Base-by-base conservation (phyloP, 257 asterid genomes). In the Apocynum venetum region DNA sequence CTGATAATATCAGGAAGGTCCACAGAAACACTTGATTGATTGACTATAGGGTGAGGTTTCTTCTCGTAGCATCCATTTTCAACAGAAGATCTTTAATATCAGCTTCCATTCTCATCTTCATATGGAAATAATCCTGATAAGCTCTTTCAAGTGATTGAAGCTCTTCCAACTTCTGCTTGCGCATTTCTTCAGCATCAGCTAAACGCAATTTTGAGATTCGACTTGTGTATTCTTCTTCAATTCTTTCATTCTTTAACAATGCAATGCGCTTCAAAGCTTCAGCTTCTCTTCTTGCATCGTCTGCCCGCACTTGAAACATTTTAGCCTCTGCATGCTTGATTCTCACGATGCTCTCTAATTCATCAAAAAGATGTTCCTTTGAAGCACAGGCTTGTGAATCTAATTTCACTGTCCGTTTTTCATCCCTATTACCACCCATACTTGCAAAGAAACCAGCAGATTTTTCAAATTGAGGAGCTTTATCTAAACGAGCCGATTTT, bases 301-400 rank as follows among this genome's bases (percentile, higher is more conserved):
- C 98, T 5, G 98, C 97, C 14, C 98, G 97, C 6, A 88, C 64
- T 84, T 90, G 96, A 74, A 95, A 95, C 98, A 94, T 94, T 85
- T 88, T 87, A 3, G 98, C 94, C 84, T 94, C 98, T 2, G 97
- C 98, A 67, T 82, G 93, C 79, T 95, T 95, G 76, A 95, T 88
- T 86, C 94, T 93, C 77, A 95, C 93, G 56, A 95, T 88, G 88
- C 97, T 91, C 76, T 95, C 98, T 83, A 95, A 77, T 81, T 95
- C 99, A 76, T 93, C 98, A 68, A 93, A 91, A 71, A 84, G 76
- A 3, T 90, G 91, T 49, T 86, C 93, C 83, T 91, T 90, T 7
- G 56, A 80, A 41, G 84, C 48, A 52, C 46, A 84, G 73, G 75
- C 85, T 53, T 66, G 88, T 47, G 89, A 72, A 75, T 89, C 91